Conservation (phyloP, 2,329 filamentous ascomycete genomes). For the Juglanconis sp. region DNA sequence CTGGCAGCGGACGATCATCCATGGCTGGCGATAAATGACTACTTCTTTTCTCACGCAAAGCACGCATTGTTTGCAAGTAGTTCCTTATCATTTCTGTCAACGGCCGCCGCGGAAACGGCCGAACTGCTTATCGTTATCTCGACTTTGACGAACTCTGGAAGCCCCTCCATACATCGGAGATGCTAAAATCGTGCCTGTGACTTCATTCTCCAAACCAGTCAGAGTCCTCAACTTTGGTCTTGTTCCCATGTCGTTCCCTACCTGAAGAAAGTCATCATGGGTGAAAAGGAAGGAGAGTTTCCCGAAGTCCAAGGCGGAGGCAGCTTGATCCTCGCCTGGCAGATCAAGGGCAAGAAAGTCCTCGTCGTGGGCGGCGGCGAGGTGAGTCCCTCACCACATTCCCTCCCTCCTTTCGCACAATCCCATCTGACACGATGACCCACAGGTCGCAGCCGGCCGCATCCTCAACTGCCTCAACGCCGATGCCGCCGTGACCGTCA, state of each 20-base stretch:
- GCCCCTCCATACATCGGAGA: neutral
- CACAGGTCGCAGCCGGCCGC: conserved; percentile 87
- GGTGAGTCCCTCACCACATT: conserved; percentile 45
- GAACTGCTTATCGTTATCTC: conserved; percentile 4
- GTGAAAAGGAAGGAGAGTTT: conserved; percentile 44
- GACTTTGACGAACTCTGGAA: neutral
- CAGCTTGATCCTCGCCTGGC: conserved; percentile 93
- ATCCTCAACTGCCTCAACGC: conserved; percentile 94
- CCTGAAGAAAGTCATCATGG: neutral
- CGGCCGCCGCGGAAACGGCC: neutral
- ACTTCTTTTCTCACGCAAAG: neutral
- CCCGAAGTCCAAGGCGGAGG: conserved; percentile 85
- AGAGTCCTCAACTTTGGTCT: neutral
- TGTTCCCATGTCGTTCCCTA: neutral
- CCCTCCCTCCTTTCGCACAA: neutral
- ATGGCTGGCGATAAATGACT: neutral
- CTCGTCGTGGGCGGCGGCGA: conserved; percentile 95
- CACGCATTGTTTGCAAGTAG: neutral
- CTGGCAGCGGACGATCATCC: neutral
- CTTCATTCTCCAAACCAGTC: neutral
- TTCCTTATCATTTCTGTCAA: neutral
- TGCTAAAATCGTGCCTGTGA: neutral
- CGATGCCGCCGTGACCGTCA: conserved; percentile 83
- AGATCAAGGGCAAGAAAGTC: conserved; percentile 82
- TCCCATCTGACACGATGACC: conserved; percentile 14